Evolutionary conservation across 1,284 basidiomycete species (phyloP), one percentile per base, ranked within the genome.

Genomic region (Wolfiporia cocos): DNA sequence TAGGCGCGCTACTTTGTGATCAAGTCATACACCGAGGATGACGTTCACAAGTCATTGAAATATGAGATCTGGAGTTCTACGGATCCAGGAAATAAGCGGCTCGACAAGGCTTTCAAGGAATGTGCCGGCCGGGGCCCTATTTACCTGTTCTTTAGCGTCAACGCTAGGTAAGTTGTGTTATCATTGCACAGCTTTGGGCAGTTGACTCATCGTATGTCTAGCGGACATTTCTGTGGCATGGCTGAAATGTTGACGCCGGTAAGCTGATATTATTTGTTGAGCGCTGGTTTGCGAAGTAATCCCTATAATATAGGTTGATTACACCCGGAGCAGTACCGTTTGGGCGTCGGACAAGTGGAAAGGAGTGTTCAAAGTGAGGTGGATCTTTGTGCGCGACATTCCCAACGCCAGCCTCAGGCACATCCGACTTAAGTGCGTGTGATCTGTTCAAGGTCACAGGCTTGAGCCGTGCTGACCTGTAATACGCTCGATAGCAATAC

Each of bases 281-380:
- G 9, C 26, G 26, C 14, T 28, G 7, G 9, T n/a, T n/a, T n/a
- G n/a, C n/a, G n/a, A n/a, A n/a, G n/a, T n/a, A n/a, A n/a, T n/a
- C n/a, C n/a, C n/a, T n/a, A n/a, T n/a, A n/a, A n/a, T 39, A 18
- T 39, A 83, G 74, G 83, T 90, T 20, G 87, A 91, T 57, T 88
- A 91, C 60, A 85, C 86, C 6, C 74, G 83, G 40, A 90, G 84
- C 62, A 90, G 86, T 48, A 95, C 86, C 2, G 93, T 97, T 7
- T 97, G 93, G 93, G 92, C 92, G 0, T 93, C 92, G 29, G 92
- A 96, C 67, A 97, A 97, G 63, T 97, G 93, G 93, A 96, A 97
- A 66, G 93, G 93, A 18, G 90, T 94, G 40, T 94, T 95, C 72
- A 92, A 91, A 66, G 89, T 95, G 41, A 77, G 84, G 46, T 97